These are phyloP conservation scores for Grosmannia huntii DNA, from an alignment of 2,329 filamentous ascomycete species.

Conservation along the genomic window DNA sequence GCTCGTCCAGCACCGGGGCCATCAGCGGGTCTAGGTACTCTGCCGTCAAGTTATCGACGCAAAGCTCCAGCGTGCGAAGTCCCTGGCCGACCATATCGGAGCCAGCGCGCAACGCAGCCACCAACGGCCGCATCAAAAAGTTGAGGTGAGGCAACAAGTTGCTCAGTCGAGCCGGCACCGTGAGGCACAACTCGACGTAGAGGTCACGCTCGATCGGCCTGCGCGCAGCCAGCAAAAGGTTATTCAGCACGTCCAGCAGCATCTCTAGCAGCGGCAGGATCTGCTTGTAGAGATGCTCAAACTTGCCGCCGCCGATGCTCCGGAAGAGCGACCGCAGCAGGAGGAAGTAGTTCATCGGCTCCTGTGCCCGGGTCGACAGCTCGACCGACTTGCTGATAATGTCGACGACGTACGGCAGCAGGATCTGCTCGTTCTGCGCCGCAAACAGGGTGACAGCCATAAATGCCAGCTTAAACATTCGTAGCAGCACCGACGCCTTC, in stretches of 20 bases:
- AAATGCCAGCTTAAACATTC: conserved; percentile 95
- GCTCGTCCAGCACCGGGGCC: conserved; percentile 95
- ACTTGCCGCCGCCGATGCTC: conserved; percentile 93
- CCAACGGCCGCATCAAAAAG: conserved; percentile 91
- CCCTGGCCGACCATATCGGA: conserved; percentile 93
- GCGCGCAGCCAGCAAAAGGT: conserved; percentile 75
- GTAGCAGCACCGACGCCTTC: conserved; percentile 81
- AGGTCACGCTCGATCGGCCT: conserved; percentile 86
- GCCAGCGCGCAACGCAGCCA: conserved; percentile 85
- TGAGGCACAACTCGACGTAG: conserved; percentile 93
- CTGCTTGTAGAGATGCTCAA: conserved; percentile 96
- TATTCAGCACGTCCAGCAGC: conserved; percentile 94
- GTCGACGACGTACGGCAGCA: conserved; percentile 90
- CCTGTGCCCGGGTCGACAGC: conserved; percentile 85
- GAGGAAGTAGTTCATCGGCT: conserved; percentile 98
- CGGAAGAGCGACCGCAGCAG: conserved; percentile 84
- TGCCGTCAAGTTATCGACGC: conserved; percentile 93
- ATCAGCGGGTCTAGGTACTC: conserved; percentile 98
- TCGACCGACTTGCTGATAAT: conserved; percentile 97
- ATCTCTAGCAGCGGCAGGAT: conserved; percentile 93
- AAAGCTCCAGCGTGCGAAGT: conserved; percentile 83
- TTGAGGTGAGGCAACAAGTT: conserved; percentile 91
- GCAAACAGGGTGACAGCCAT: conserved; percentile 98
- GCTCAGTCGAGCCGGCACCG: conserved; percentile 85
- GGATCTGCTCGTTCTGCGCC: conserved; percentile 84